Base-by-base conservation (phyloP, 2,329 filamentous ascomycete genomes). In the Fusarium piperis region DNA sequence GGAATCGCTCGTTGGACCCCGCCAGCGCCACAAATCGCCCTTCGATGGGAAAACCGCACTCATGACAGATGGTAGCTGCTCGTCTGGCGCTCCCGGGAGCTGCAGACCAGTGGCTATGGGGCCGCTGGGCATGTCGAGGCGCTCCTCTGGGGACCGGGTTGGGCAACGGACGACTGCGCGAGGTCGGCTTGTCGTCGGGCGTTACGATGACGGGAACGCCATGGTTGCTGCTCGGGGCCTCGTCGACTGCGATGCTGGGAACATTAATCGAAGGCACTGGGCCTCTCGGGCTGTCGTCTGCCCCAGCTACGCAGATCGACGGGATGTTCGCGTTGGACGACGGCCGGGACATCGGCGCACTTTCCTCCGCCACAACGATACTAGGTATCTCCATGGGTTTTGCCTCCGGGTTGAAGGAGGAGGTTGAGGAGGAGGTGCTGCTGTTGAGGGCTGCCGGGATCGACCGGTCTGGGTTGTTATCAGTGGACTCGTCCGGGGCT, bases 11-110 rank as follows among this genome's bases (percentile, higher is more conserved):
- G 4, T 83, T 77, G 39, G 88, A 86, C 28, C 94, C 94, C 2
- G 91, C 91, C 8, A 97, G 90, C 6, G 92, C 93, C 23, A 98
- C 92, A 72, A 97, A 95, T 64, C 95, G 93, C 3, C 96, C 96
- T 64, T 96, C 91, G 73, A 99, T 98, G 1, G 94, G 91, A 20
- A 92, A 86, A 11, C 90, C 88, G 78, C 96, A 99, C 76, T 95
- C 91, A 56, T 94, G 93, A 78, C 96, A 99, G 51, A 91, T 88
- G 9, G 94, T 93, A 8, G 92, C 92, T 62, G 85, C 84, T 77
- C 89, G 84, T 74, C 82, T 81, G 60, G 76, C 79, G 67, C 76
- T 81, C 5, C 83, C 83, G 2, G 85, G 83, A 4, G 85, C 87
- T 1, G 88, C 88, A 3, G 88, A 90, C 89, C 89, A 91, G 73